Conservation (phyloP, 768 basidiomycete genomes). For the Serendipita vermifera region DNA sequence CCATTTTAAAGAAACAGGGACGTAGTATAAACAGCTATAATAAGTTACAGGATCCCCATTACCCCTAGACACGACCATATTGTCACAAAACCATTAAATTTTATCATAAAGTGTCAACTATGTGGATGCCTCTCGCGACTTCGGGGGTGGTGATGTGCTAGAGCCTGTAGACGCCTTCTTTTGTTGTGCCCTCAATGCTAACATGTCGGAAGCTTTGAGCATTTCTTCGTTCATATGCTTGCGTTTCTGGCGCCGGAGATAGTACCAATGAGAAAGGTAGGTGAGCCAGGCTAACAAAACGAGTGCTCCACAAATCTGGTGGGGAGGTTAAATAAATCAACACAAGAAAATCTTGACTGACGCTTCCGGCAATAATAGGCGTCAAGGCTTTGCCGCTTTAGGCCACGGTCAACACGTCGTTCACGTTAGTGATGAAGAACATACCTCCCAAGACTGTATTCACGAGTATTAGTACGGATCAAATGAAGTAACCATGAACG, state of each 20-base stretch:
- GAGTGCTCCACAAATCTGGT: constrained; percentile 6
- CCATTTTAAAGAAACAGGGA: too few species aligned
- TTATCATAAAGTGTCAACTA: too few species aligned
- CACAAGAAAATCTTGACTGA: background rate
- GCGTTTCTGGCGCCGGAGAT: background rate
- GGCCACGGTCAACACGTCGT: background rate
- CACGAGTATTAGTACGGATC: background rate
- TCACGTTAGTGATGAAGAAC: background rate
- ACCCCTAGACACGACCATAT: too few species aligned
- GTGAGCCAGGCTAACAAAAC: constrained; percentile 1
- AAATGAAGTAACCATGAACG: background rate
- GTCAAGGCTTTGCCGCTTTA: background rate
- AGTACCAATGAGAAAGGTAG: background rate
- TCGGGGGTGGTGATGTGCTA: background rate
- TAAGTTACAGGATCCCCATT: too few species aligned
- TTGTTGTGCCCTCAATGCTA: background rate
- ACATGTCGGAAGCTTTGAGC: background rate
- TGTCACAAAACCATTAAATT: too few species aligned
- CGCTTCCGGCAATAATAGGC: constrained; percentile 1
- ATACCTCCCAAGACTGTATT: background rate
- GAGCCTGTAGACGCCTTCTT: background rate
- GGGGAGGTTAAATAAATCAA: background rate
- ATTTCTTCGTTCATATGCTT: background rate
- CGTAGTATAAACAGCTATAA: too few species aligned
- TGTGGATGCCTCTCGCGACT: background rate